A percentile compares a stretch with the other conserved stretches of the same genome.
phyloP scores from a whole-genome alignment of 768 basidiomycete genomes.

The Coprinopsis marcescibilis region DNA sequence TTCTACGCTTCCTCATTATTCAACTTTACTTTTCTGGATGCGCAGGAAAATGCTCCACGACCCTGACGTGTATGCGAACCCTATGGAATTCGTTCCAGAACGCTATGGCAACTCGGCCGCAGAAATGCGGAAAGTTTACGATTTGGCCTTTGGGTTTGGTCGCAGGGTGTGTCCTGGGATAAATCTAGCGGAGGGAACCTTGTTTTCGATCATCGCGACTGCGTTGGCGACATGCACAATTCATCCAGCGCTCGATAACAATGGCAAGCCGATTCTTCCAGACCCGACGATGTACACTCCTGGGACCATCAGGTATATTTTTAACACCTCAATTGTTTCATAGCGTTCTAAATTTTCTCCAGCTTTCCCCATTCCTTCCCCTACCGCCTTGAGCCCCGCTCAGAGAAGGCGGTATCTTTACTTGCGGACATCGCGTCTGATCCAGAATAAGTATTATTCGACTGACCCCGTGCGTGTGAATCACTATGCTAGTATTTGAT shows the following conservation, averaged over 20 bases:
- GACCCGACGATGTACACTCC: constrained; percentile 6
- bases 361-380: not conserved
- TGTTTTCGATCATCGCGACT: constrained; percentile 15
- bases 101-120: constrained; percentile 22
- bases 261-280: constrained; percentile 12
- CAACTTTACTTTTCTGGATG: not conserved
- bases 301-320: constrained; percentile 9
- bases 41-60: constrained; percentile 12
- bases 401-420: not conserved
- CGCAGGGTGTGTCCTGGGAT: constrained; percentile 30
- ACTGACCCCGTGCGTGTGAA: no score
- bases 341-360: not conserved
- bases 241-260: constrained; percentile 10
- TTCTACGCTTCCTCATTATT: not conserved
- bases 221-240: constrained; percentile 15
- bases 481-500: no score
- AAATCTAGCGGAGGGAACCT: constrained; percentile 14
- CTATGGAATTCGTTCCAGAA: constrained; percentile 10
- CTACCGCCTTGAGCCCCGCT: not conserved
- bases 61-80: constrained; percentile 8
- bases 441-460: constrained; percentile 3
- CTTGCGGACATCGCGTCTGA: not conserved
- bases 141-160: constrained; percentile 31
- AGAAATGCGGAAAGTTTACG: constrained; percentile 29
- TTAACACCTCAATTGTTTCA: not conserved